phyloP scores from a whole-genome alignment of 2,329 filamentous ascomycete species.

The Diaporthe destruens region DNA sequence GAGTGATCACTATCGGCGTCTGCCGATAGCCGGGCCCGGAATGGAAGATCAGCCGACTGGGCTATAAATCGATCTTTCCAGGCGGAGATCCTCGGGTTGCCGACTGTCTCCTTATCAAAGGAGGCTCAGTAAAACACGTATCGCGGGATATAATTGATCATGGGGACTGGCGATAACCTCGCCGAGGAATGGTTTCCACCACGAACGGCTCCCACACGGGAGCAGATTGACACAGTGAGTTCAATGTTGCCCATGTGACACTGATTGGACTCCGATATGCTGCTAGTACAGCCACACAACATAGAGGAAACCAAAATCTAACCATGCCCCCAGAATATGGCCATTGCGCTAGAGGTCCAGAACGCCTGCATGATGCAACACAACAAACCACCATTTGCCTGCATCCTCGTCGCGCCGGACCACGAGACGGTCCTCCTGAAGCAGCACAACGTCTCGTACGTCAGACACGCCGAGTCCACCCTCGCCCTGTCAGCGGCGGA shows the following conservation, averaged over 20 bases:
- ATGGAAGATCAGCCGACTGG: neutral
- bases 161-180: neutral
- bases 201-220: slow-evolving; percentile 1
- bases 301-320: neutral
- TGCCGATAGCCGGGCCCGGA: neutral
- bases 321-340: neutral
- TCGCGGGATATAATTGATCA: neutral
- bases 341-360: neutral
- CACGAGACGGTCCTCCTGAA: slow-evolving; percentile 23
- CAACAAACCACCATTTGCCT: slow-evolving; percentile 10
- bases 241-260: too few relatives aligned
- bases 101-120: neutral
- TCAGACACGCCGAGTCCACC: slow-evolving; percentile 21
- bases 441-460: slow-evolving; percentile 21
- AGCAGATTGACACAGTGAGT: slow-evolving; percentile 18
- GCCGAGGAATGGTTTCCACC: slow-evolving; percentile 4
- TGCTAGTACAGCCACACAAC: neutral
- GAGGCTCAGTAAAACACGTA: neutral
- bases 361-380: slow-evolving; percentile 10
- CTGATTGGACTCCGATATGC: neutral
- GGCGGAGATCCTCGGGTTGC: neutral
- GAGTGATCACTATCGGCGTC: neutral
- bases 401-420: slow-evolving; percentile 16
- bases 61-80: neutral
- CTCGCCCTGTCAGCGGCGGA: slow-evolving; percentile 19